Evolutionary conservation across 2,329 filamentous ascomycete genomes (phyloP).

Genomic region (Cercospora brassicicola): DNA sequence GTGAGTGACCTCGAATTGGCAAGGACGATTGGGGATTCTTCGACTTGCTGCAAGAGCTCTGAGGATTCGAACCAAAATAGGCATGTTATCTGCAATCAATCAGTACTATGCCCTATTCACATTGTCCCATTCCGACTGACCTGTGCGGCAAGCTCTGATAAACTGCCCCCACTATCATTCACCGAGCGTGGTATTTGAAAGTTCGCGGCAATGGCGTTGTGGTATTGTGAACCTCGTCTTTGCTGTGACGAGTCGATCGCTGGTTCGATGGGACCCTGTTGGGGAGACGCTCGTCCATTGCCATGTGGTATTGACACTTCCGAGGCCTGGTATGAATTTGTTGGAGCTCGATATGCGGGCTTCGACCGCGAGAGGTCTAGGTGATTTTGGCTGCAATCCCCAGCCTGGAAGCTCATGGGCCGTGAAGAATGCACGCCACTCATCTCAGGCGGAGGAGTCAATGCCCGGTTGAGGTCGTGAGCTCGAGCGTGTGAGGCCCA

Average conservation of each 20-base stretch:
- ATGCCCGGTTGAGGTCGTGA: constrained; percentile 28
- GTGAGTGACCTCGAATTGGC: constrained; percentile 56
- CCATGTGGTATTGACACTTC: constrained; percentile 20
- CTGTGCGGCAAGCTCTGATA: constrained; percentile 81
- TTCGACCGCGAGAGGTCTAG: constrained; percentile 25
- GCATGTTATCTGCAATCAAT: constrained; percentile 72
- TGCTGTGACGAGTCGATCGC: constrained; percentile 15
- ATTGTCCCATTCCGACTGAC: constrained; percentile 50
- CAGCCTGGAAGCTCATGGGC: constrained; percentile 27
- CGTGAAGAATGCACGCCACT: constrained; percentile 30
- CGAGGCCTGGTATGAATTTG: constrained; percentile 24
- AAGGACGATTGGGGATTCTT: constrained; percentile 48
- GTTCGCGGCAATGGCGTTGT: constrained; percentile 49
- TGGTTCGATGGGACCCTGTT: constrained; percentile 19
- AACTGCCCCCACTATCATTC: constrained; percentile 69
- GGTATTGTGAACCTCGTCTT: constrained; percentile 32
- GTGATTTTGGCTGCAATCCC: constrained; percentile 26
- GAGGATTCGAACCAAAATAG: constrained; percentile 96
- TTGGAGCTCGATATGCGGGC: constrained; percentile 27
- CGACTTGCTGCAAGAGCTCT: constrained; percentile 72
- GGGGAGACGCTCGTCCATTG: constrained; percentile 28
- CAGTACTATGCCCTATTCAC: constrained; percentile 3
- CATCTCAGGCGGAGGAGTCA: constrained; percentile 43
- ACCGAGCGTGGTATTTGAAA: constrained; percentile 75
- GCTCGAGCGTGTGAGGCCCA: constrained; percentile 26